phyloP scores from a whole-genome alignment of 371 early-diverging fungal species.

The Rhizopus stolonifer region DNA sequence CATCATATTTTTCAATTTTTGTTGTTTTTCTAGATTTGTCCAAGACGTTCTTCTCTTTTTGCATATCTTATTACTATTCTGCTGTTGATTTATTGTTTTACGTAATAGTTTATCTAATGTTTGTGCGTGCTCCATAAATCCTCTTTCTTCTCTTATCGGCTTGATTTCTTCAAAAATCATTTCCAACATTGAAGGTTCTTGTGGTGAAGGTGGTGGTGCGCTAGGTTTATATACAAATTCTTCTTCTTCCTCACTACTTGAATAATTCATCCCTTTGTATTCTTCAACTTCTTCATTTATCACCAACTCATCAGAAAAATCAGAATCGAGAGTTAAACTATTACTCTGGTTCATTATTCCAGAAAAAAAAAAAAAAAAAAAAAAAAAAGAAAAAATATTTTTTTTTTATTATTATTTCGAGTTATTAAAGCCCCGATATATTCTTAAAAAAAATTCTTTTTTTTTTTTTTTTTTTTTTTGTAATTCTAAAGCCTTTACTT shows the following conservation, averaged over 20 bases:
- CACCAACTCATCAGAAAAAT: constrained; percentile 9
- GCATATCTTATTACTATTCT: constrained; percentile 1
- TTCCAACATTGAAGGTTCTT: constrained; percentile 25
- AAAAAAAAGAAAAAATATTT: constrained; percentile 1
- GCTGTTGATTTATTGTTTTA: constrained; percentile 9
- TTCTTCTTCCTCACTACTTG: constrained; percentile 1
- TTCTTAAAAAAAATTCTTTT: too few relatives aligned
- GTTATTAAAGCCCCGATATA: not conserved
- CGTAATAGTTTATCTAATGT: constrained; percentile 19
- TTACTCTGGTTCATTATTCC: constrained; percentile 2
- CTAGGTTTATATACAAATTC: constrained; percentile 6
- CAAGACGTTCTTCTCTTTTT: constrained; percentile 12
- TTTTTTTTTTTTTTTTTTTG: too few relatives aligned
- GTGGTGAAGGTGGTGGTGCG: constrained; percentile 32
- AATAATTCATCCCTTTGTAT: constrained; percentile 17
- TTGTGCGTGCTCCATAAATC: constrained; percentile 15
- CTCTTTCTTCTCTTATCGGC: not conserved
- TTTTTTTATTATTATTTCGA: not conserved
- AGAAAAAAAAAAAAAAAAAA: not conserved
- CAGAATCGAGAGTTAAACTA: constrained; percentile 7
- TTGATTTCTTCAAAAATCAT: constrained; percentile 14
- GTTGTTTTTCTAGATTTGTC: constrained; percentile 7
- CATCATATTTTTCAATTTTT: constrained; percentile 11
- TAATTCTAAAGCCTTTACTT: too few relatives aligned
- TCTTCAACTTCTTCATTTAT: constrained; percentile 17